These are phyloP conservation scores for Colletotrichum cuscutae DNA, from an alignment of 2,329 filamentous ascomycete species.

Conservation along the genomic window DNA sequence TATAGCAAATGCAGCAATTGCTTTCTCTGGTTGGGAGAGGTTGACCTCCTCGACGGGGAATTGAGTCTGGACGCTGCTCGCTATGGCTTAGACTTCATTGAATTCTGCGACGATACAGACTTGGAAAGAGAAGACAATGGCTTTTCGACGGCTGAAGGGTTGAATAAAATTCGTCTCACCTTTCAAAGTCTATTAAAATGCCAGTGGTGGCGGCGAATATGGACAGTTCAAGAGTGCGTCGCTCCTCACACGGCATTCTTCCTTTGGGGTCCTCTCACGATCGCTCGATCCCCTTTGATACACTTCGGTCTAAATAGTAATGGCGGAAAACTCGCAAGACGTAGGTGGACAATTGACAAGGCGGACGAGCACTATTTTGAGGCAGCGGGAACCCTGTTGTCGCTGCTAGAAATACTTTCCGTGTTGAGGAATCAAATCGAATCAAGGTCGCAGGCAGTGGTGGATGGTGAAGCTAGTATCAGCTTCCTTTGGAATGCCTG, in stretches of 20 bases:
- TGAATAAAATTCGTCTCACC: too few relatives aligned
- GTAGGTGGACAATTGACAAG: too few relatives aligned
- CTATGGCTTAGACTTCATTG: neutral
- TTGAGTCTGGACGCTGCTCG: fast-evolving
- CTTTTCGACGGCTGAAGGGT: neutral
- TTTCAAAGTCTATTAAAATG: neutral
- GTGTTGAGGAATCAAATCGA: too few relatives aligned
- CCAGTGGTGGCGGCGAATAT: neutral
- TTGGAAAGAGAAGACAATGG: neutral
- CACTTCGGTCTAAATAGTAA: too few relatives aligned
- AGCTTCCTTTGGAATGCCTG: neutral
- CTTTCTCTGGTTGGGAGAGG: conserved; percentile 13
- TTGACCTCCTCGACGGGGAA: neutral
- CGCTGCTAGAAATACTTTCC: too few relatives aligned
- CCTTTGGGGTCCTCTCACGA: neutral
- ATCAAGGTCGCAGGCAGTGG: fast-evolving
- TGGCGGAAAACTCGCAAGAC: too few relatives aligned
- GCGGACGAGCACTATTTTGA: too few relatives aligned
- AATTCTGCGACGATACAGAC: neutral
- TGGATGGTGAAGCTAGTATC: fast-evolving
- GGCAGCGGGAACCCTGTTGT: too few relatives aligned
- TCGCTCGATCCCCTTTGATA: fast-evolving
- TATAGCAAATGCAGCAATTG: neutral
- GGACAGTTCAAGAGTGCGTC: neutral
- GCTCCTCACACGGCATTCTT: neutral